These are phyloP conservation scores for Magnaporthiopsis incrustans DNA, from an alignment of 2,329 filamentous ascomycete species.

Conservation along the genomic window DNA sequence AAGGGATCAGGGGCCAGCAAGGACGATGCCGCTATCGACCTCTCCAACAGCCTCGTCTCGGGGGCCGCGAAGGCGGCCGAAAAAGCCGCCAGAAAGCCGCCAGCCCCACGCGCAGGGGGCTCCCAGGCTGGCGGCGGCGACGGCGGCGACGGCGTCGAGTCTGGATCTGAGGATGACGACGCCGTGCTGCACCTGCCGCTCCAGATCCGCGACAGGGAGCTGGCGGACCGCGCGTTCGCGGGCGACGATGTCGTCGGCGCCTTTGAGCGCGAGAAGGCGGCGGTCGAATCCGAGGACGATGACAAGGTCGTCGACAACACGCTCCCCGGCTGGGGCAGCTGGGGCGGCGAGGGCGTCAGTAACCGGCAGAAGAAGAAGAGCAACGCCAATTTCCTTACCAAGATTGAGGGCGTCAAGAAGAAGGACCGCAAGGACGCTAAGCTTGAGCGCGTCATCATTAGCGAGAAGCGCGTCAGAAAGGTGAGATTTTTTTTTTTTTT, in stretches of 20 bases:
- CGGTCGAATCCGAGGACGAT: constrained; percentile 65
- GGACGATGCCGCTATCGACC: constrained; percentile 10
- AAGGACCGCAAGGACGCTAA: constrained; percentile 75
- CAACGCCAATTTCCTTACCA: constrained; percentile 51
- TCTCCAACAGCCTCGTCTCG: constrained; percentile 22
- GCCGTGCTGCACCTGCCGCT: constrained; percentile 41
- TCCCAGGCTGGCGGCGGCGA: constrained; percentile 11
- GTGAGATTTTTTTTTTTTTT: constrained; percentile 32
- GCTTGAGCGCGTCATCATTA: constrained; percentile 80
- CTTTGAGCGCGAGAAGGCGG: constrained; percentile 74
- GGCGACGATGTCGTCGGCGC: constrained; percentile 75
- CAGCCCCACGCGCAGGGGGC: too few relatives aligned
- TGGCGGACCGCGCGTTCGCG: constrained; percentile 79
- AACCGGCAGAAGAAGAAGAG: constrained; percentile 42
- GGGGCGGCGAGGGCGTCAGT: constrained; percentile 78
- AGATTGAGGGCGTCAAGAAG: constrained; percentile 65
- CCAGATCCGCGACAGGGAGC: constrained; percentile 52
- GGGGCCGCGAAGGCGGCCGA: constrained; percentile 22
- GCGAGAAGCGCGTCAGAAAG: constrained; percentile 85
- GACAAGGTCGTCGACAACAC: constrained; percentile 76
- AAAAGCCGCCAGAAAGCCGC: constrained; percentile 11
- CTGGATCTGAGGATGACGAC: constrained; percentile 38
- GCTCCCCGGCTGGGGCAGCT: constrained; percentile 90
- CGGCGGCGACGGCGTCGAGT: constrained; percentile 28
- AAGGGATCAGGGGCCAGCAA: constrained; percentile 8